phyloP scores from a whole-genome alignment of 169 alveolate genomes.

The Eimeria acervulina region DNA sequence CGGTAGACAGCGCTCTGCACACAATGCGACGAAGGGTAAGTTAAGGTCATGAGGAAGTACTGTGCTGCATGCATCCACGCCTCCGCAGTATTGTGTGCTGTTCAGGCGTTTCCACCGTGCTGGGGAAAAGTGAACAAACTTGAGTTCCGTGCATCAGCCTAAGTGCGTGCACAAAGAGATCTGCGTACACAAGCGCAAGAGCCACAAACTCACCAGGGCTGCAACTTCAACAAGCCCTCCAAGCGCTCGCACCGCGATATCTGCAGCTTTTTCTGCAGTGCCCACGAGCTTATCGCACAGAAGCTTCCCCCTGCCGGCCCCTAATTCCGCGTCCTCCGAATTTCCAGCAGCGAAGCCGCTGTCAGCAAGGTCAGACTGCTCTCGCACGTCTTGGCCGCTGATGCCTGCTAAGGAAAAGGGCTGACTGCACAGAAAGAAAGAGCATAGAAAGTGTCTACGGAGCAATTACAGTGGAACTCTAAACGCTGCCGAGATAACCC shows the following conservation, averaged over 20 bases:
- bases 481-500: not conserved
- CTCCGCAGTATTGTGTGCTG: not conserved
- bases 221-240: slow-evolving; percentile 55
- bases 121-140: not conserved
- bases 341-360: not conserved
- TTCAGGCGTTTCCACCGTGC: not conserved
- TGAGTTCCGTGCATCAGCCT: not conserved
- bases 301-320: not conserved
- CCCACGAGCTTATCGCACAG: not conserved
- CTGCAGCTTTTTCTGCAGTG: slow-evolving; percentile 70
- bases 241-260: slow-evolving; percentile 66
- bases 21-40: not conserved
- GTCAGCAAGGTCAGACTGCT: not conserved
- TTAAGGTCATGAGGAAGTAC: not conserved
- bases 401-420: not conserved
- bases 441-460: not conserved
- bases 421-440: not conserved
- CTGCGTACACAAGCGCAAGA: not conserved
- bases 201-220: slow-evolving; percentile 60
- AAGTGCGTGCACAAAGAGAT: not conserved
- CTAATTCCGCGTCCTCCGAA: slow-evolving; percentile 27
- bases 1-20: slow-evolving; percentile 54
- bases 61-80: not conserved
- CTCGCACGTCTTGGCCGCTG: slow-evolving; percentile 55
- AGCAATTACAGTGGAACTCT: not conserved